phyloP scores from a whole-genome alignment of 2,329 filamentous ascomycete genomes.

The Penicillium sp. region DNA sequence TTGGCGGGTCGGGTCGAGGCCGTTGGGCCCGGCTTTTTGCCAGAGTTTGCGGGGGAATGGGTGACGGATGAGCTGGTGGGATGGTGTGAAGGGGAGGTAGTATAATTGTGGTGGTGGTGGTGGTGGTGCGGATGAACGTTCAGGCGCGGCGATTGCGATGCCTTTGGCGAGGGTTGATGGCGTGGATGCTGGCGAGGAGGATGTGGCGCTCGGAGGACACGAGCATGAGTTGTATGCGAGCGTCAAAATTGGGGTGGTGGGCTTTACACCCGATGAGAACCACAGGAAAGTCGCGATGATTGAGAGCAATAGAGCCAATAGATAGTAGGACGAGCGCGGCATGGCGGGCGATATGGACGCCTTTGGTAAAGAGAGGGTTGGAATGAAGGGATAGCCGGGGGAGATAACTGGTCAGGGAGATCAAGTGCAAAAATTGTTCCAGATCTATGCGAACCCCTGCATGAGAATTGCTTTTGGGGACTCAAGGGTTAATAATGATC shows the following conservation, averaged over 20 bases:
- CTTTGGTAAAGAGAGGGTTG: not conserved
- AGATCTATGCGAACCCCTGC: not conserved
- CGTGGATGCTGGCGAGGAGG: not conserved
- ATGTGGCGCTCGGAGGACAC: not conserved
- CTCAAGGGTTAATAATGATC: too few species aligned
- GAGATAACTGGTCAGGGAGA: not conserved
- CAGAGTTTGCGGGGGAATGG: slow-evolving; percentile 19
- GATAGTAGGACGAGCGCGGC: slow-evolving; percentile 9
- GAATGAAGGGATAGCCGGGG: slow-evolving; percentile 1
- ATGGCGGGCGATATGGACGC: slow-evolving; percentile 1
- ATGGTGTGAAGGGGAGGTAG: not conserved
- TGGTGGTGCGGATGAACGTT: not conserved
- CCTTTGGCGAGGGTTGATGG: not conserved
- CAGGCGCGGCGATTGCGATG: not conserved
- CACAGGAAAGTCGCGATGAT: slow-evolving; percentile 9
- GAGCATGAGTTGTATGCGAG: not conserved
- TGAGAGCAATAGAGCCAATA: slow-evolving; percentile 9
- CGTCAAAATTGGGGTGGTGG: not conserved
- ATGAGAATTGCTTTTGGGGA: not conserved
- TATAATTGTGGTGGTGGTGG: not conserved
- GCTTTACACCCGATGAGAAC: slow-evolving; percentile 1
- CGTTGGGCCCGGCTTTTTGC: slow-evolving; percentile 16
- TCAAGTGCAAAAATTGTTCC: not conserved
- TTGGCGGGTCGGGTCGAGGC: slow-evolving; percentile 1
- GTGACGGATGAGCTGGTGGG: slow-evolving; percentile 4